Evolutionary conservation across 352 stramenopile species (phyloP).

Genomic region (Globisporangium paddicum): DNA sequence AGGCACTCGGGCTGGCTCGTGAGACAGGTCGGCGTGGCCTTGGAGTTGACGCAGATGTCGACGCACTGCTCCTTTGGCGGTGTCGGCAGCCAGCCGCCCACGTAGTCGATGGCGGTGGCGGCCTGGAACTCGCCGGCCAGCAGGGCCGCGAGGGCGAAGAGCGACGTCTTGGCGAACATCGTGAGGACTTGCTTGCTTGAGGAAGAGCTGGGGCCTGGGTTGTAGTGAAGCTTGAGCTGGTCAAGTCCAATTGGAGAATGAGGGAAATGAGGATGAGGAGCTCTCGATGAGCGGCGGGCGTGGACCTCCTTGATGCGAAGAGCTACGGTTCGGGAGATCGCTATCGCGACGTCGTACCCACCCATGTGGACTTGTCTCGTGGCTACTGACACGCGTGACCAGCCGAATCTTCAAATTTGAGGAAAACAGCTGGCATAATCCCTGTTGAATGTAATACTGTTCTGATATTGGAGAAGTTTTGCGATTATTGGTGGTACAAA

Average conservation of each 20-base stretch:
- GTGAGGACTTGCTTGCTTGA: neutral
- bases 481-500: neutral
- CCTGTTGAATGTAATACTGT: neutral
- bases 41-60: conserved; percentile 67
- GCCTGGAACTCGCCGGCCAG: conserved; percentile 12
- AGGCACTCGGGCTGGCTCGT: conserved; percentile 46
- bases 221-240: conserved; percentile 7
- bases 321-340: conserved; percentile 3
- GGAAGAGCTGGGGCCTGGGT: neutral
- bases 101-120: conserved; percentile 43
- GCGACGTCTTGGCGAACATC: conserved; percentile 16
- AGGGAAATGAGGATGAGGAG: too few species aligned
- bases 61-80: conserved; percentile 53
- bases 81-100: conserved; percentile 49
- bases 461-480: neutral
- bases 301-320: too few species aligned
- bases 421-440: neutral
- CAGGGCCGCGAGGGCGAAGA: conserved; percentile 11
- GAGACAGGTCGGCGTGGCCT: conserved; percentile 52
- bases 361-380: neutral
- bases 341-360: conserved; percentile 1
- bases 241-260: conserved; percentile 13
- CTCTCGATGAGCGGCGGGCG: too few species aligned
- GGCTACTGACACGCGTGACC: neutral
- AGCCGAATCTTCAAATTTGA: neutral